A percentile compares a stretch with the other conserved stretches of the same genome.
phyloP scores from a whole-genome alignment of 495 filamentous ascomycete species.

The Stereocaulon alpinum region DNA sequence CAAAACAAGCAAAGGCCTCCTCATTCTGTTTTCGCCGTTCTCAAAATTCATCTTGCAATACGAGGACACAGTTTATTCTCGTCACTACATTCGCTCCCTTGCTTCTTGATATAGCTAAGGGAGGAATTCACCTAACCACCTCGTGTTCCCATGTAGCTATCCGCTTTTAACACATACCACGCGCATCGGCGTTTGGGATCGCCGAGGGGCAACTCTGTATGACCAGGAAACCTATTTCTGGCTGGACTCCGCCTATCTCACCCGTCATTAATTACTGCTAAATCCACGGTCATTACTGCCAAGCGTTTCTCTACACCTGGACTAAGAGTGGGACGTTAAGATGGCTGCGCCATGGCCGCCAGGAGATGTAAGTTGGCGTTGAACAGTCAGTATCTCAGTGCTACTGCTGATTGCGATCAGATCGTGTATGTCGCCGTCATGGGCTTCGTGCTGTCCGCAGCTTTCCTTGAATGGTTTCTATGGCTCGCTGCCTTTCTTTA shows the following conservation, averaged over 20 bases:
- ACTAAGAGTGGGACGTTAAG: no score
- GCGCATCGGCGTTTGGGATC: background rate
- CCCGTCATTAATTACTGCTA: background rate
- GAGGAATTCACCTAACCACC: background rate
- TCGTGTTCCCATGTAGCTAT: background rate
- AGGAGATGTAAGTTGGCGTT: background rate
- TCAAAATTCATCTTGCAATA: no score
- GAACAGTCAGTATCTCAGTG: background rate
- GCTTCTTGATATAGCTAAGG: background rate
- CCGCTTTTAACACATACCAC: background rate
- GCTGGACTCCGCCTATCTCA: background rate
- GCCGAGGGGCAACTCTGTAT: background rate
- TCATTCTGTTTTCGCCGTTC: no score
- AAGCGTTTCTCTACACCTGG: background rate
- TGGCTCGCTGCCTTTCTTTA: slow-evolving; percentile 91
- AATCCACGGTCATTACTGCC: no score
- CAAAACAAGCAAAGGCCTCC: no score
- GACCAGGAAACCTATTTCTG: background rate
- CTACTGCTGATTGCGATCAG: slow-evolving; percentile 28
- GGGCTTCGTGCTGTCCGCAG: slow-evolving; percentile 71
- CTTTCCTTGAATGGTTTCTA: slow-evolving; percentile 86
- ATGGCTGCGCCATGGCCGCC: background rate
- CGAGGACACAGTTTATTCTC: background rate
- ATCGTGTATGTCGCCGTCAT: slow-evolving; percentile 77
- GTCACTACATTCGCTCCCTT: background rate